phyloP scores from a whole-genome alignment of 1,139 yeast genomes.

The Geotrichum cucujoidarum region DNA sequence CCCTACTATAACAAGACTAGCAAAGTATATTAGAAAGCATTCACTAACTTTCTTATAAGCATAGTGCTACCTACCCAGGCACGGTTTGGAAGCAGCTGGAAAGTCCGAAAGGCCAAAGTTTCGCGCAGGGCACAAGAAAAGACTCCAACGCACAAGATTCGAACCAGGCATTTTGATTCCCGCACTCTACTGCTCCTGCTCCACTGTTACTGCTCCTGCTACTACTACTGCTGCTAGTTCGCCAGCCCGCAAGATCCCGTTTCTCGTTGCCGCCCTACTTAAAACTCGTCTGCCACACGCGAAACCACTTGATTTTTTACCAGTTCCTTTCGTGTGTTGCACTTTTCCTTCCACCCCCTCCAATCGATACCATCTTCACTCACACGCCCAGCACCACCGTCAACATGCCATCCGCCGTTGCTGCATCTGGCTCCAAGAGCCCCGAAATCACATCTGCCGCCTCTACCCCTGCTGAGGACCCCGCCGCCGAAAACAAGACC shows the following conservation, averaged over 20 bases:
- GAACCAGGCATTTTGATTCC: background rate
- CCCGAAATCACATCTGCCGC: background rate
- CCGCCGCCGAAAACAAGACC: background rate
- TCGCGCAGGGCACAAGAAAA: background rate
- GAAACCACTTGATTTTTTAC: too few relatives aligned
- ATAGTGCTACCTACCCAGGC: too few relatives aligned
- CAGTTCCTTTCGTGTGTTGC: too few relatives aligned
- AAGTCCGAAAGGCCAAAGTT: background rate
- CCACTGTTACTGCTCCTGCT: background rate
- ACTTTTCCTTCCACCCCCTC: too few relatives aligned
- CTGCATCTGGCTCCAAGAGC: constrained; percentile 4
- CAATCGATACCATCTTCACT: too few relatives aligned
- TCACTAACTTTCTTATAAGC: too few relatives aligned
- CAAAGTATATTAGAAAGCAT: too few relatives aligned
- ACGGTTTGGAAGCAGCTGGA: background rate
- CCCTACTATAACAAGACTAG: too few relatives aligned
- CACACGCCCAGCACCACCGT: background rate
- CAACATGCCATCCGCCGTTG: background rate
- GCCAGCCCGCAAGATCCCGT: background rate
- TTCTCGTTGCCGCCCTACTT: background rate
- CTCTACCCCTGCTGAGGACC: constrained; percentile 2
- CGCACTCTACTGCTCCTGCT: background rate
- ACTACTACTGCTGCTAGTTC: background rate
- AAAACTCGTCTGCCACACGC: too few relatives aligned
- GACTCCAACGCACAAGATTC: background rate